Percentiles rank a stretch among this genome's conserved stretches.
phyloP scores from a whole-genome alignment of 2,329 filamentous ascomycete genomes.

The Chaetomiaceae sp. region DNA sequence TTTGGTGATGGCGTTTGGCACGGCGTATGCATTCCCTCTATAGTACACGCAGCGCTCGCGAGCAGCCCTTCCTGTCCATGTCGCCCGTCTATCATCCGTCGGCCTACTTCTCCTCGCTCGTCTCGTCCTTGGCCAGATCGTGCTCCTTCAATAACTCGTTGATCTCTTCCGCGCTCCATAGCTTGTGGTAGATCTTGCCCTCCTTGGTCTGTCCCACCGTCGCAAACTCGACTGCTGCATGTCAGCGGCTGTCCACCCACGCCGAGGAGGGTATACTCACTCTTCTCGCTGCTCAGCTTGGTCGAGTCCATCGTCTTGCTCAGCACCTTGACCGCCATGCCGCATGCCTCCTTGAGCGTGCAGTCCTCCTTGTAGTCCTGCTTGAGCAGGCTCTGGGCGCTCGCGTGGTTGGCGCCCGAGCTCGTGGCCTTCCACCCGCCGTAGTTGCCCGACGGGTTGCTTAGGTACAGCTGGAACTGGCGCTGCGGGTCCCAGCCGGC shows the following conservation, averaged over 20 bases:
- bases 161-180: slow-evolving; percentile 97
- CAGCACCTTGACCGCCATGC: slow-evolving; percentile 94
- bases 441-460: slow-evolving; percentile 98
- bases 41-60: slow-evolving; percentile 29
- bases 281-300: slow-evolving; percentile 98
- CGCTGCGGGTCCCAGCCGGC: slow-evolving; percentile 94
- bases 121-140: slow-evolving; percentile 83
- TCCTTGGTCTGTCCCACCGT: slow-evolving; percentile 94
- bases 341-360: slow-evolving; percentile 91
- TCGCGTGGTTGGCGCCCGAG: slow-evolving; percentile 96
- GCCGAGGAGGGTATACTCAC: slow-evolving; percentile 51
- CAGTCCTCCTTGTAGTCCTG: slow-evolving; percentile 99
- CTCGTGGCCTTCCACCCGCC: slow-evolving; percentile 99
- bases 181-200: slow-evolving; percentile 95
- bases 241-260: slow-evolving; percentile 8
- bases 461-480: slow-evolving; percentile 98
- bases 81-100: slow-evolving; percentile 1
- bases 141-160: slow-evolving; percentile 91
- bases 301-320: slow-evolving; percentile 99
- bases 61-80: slow-evolving; percentile 7
- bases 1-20: slow-evolving; percentile 5
- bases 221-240: slow-evolving; percentile 79
- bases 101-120: slow-evolving; percentile 58
- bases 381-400: slow-evolving; percentile 93
- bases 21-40: slow-evolving; percentile 22